Conservation (phyloP, 352 stramenopile species). For the Chrysophaeum taylorii region DNA sequence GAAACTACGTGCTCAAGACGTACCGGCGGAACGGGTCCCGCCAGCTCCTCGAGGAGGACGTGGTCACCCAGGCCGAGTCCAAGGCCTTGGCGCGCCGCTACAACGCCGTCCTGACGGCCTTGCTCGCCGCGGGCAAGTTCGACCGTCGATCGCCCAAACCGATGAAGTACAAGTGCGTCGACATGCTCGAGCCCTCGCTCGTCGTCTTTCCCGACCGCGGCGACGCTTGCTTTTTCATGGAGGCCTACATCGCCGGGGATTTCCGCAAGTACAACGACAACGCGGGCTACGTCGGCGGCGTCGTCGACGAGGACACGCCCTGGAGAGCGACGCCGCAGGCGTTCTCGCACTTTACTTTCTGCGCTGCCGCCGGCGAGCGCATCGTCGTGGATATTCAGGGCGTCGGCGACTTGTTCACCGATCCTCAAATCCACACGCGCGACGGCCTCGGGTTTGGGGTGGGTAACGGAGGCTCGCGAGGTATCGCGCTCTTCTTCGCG, state of each 20-base stretch:
- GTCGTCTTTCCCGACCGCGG: conserved; percentile 51
- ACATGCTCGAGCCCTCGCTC: conserved; percentile 53
- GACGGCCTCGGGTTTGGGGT: conserved; percentile 48
- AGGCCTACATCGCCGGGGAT: conserved; percentile 49
- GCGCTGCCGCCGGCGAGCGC: conserved; percentile 71
- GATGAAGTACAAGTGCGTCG: conserved; percentile 38
- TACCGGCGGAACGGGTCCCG: not conserved
- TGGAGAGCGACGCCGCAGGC: conserved; percentile 49
- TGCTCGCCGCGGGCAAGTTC: not conserved
- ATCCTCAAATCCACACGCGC: conserved; percentile 77
- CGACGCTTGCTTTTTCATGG: conserved; percentile 48
- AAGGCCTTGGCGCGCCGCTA: not conserved
- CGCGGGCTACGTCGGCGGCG: conserved; percentile 50
- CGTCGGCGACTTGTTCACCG: conserved; percentile 86
- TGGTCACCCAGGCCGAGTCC: not conserved
- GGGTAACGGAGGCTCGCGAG: conserved; percentile 48
- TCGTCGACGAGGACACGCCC: conserved; percentile 27
- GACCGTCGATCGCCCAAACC: not conserved
- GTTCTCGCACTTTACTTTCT: conserved; percentile 86
- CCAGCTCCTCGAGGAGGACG: conserved; percentile 34
- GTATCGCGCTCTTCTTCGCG: conserved; percentile 58
- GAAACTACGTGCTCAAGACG: conserved; percentile 51
- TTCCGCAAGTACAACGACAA: conserved; percentile 61
- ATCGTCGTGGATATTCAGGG: conserved; percentile 87
- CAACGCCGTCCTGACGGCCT: not conserved